phyloP scores from a whole-genome alignment of 1,139 yeast species.

The Saccharomyces hybrid region DNA sequence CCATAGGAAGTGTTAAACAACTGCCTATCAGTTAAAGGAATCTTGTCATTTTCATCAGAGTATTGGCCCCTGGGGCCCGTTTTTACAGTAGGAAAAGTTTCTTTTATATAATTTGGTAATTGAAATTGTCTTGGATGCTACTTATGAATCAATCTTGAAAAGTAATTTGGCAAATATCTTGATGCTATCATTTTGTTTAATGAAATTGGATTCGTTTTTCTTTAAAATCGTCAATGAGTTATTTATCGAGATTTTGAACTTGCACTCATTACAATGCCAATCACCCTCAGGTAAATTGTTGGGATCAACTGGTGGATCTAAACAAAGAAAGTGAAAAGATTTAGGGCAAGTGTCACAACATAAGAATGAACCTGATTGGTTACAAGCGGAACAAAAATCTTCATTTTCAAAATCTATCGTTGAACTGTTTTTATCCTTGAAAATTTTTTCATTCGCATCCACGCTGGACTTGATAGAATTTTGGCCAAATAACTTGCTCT shows the following conservation, averaged over 20 bases:
- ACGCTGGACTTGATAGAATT: conserved; percentile 17
- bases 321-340: conserved; percentile 85
- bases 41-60: conserved; percentile 46
- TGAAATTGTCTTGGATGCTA: conserved; percentile 67
- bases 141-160: conserved; percentile 44
- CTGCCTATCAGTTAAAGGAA: conserved; percentile 34
- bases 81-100: conserved; percentile 64
- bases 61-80: conserved; percentile 69
- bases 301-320: conserved; percentile 82
- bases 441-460: conserved; percentile 7
- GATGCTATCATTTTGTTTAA: conserved; percentile 14
- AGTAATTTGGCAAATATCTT: conserved; percentile 55
- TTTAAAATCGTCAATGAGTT: conserved; percentile 12
- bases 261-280: conserved; percentile 83
- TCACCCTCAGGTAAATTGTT: conserved; percentile 72
- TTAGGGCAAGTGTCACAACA: conserved; percentile 93
- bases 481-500: conserved; percentile 24
- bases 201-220: conserved; percentile 20
- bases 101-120: conserved; percentile 62
- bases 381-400: conserved; percentile 84
- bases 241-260: conserved; percentile 31
- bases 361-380: conserved; percentile 77
- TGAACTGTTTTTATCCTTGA: conserved; percentile 14
- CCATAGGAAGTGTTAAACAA: conserved; percentile 38
- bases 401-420: conserved; percentile 46